Base-by-base conservation (phyloP, 192 early-diverging fungal genomes). In the Coemansia sp. region DNA sequence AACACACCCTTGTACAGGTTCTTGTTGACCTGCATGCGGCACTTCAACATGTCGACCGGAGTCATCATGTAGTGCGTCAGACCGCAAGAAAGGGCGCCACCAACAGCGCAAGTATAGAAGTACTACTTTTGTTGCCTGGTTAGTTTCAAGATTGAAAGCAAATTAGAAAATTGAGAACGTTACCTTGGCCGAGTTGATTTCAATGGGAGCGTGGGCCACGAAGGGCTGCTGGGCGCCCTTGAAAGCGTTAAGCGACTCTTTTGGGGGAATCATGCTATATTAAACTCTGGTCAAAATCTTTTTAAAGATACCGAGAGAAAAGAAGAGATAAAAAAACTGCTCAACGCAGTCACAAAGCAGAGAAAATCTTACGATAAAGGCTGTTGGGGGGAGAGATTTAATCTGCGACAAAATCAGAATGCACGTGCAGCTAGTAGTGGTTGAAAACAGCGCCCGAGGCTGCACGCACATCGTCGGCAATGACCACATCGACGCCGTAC, bases 401-500 rank as follows among this genome's bases (percentile, higher is more conserved):
- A 50, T 50, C 36, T 50, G 15, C 28, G n/a, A 48, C 11, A 14
- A 7, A 11, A 26, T 18, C 30, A 50, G 26, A 17, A 4, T 5
- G 28, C 46, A 48, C 46, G 46, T 48, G 48, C 6, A 6, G 30
- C 12, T 10, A 50, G 3, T 8, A 20, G 34, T 57, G 46, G 46
- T 12, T 43, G 20, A 5, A 15, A 14, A 30, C 3, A 18, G 26
- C 16, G 15, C 36, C 3, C 18, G 45, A 21, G 8, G 85, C 81
- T 26, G 80, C 76, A 34, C 80, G 62, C 21, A 86, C 82, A 23
- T 81, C 81, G 60, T 89, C 83, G 23, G 88, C 87, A 67, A 95
- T 95, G 5, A 95, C 87, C 10, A 88, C 87, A 71, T 95, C 91
- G 5, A 95, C 90, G 34, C 88, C 90, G 64, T 83, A 85, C n/a